Evolutionary conservation across 768 basidiomycete species (phyloP).

Genomic region (Lactifluus echinatus): DNA sequence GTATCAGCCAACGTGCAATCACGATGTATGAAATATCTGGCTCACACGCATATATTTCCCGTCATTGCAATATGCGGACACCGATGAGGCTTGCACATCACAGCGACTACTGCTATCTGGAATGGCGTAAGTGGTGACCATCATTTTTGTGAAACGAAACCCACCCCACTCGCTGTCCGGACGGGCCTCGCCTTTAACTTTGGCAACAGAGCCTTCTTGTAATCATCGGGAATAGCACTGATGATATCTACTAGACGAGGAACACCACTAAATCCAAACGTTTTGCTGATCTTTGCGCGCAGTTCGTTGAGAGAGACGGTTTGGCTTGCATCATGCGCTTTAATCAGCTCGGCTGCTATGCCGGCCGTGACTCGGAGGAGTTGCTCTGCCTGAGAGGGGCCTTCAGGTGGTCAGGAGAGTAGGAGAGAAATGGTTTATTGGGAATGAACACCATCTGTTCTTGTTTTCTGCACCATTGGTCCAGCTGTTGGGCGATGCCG

Average conservation of each 20-base stretch:
- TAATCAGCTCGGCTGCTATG: constrained; percentile 90
- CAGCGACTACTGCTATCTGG: constrained; percentile 96
- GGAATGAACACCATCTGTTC: constrained; percentile 29
- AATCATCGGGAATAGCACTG: constrained; percentile 95
- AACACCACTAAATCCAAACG: constrained; percentile 75
- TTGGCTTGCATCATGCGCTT: constrained; percentile 69
- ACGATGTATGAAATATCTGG: constrained; percentile 6
- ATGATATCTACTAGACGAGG: constrained; percentile 96
- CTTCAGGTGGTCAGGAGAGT: constrained; percentile 26
- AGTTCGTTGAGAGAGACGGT: constrained; percentile 83
- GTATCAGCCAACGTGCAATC: not conserved
- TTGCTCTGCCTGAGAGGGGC: constrained; percentile 83
- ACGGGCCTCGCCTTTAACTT: constrained; percentile 91
- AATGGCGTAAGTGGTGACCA: not conserved
- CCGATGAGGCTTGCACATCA: constrained; percentile 99
- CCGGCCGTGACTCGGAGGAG: constrained; percentile 88
- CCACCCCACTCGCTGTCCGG: constrained; percentile 89
- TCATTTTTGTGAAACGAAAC: constrained; percentile 25
- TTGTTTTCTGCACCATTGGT: constrained; percentile 35
- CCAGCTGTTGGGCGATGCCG: too few species aligned
- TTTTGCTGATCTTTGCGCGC: constrained; percentile 83
- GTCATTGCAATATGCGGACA: constrained; percentile 99
- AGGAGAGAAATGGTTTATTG: not conserved
- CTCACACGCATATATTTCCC: constrained; percentile 97
- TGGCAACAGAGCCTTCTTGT: constrained; percentile 84